Base-by-base conservation (phyloP, 371 early-diverging fungal genomes). In the Actinomortierella ambigua region DNA sequence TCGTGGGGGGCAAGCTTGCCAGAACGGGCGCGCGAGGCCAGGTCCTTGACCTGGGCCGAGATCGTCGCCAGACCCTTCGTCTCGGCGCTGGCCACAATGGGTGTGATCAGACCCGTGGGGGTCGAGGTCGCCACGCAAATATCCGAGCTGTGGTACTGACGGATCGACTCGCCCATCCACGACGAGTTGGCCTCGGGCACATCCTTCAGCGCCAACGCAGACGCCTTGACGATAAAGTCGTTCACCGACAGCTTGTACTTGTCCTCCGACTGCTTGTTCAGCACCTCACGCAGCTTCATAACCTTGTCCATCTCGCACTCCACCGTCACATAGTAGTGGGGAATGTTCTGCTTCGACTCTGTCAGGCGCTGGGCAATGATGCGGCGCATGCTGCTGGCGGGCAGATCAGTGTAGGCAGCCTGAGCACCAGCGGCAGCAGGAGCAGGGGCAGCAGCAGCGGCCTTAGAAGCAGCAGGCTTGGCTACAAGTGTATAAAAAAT, bases 201-300 rank as follows among this genome's bases (percentile, higher is more conserved):
- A 69, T 90, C 92, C 79, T 88, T 88, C 59, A 99, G 85, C 15
- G 97, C 92, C 52, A 93, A 85, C 50, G 93, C 92, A 43, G 95
- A 86, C 0, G 99, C 97, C 90, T 98, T 98, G 88, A 97, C 88
- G 41, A 98, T 88, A 75, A 99, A 98, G 82, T 99, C 99, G 78
- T 99, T 99, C 79, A 99, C 93, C 18, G 98, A 96, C 42, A 98
- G 81, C 88, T 97, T 98, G 89, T 89, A 95, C 75, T 92, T 87
- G 57, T 93, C 97, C 61, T 93, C 88, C 29, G 86, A 78, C 26
- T 91, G 82, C 64, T 85, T 86, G 88, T 98, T 98, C 56, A 98
- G 84, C 17, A 88, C 90, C 68, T 92, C 87, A 69, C 99, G 93
- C 59, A 98, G 86, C 85, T 85, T 85, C 69, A 88, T 50, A 51